phyloP scores from a whole-genome alignment of 1,139 yeast genomes.

The Kodamaea plutei region DNA sequence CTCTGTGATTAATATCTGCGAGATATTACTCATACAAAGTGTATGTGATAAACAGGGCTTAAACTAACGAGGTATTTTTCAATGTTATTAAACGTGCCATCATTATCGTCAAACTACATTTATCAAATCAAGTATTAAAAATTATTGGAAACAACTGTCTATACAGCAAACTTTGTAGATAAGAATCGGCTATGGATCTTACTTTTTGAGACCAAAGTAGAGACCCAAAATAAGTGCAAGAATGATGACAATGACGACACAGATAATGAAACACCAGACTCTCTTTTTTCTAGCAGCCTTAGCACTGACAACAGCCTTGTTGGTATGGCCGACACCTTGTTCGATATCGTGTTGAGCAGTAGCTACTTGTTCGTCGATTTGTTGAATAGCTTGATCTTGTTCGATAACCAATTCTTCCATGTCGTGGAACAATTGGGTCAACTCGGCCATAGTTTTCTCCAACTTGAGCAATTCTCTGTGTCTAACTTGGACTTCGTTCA shows the following conservation, averaged over 20 bases:
- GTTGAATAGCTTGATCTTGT: slow-evolving; percentile 86
- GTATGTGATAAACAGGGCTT: no score
- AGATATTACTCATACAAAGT: no score
- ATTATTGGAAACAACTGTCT: no score
- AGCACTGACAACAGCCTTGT: slow-evolving; percentile 85
- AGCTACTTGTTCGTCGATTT: slow-evolving; percentile 75
- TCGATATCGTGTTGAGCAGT: slow-evolving; percentile 88
- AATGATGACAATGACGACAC: slow-evolving; percentile 55
- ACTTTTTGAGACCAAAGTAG: slow-evolving; percentile 33
- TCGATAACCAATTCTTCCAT: slow-evolving; percentile 96
- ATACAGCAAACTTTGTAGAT: no score
- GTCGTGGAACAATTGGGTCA: slow-evolving; percentile 90
- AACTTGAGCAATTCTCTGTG: slow-evolving; percentile 93
- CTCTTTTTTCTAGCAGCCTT: slow-evolving; percentile 88
- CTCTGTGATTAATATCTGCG: no score
- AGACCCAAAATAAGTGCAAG: slow-evolving; percentile 64
- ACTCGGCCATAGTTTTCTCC: slow-evolving; percentile 93
- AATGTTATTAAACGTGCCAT: no score
- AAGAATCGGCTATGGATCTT: no score
- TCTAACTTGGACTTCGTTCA: slow-evolving; percentile 93
- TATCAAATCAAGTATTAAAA: no score
- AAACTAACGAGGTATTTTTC: no score
- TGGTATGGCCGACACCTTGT: slow-evolving; percentile 91
- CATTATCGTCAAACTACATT: no score
- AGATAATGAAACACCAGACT: slow-evolving; percentile 77